Conservation (phyloP, 1,284 basidiomycete genomes). For the Kalmanozyma brasiliensis region DNA sequence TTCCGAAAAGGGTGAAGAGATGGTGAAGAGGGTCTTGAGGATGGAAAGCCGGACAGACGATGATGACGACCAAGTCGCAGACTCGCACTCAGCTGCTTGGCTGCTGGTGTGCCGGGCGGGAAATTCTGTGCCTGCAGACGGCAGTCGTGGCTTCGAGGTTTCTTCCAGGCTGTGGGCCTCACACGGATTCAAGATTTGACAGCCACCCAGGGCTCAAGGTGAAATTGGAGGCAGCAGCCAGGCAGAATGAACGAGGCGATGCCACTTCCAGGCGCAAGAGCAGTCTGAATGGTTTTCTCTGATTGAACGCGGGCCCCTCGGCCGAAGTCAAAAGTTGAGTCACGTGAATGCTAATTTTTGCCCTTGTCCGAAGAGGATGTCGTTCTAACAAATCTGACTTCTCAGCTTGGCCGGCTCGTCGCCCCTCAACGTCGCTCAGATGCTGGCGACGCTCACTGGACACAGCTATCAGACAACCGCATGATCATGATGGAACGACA, state of each 20-base stretch:
- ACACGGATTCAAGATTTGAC: too few species aligned
- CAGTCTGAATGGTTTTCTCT: constrained; percentile 1
- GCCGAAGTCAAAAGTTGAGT: neutral
- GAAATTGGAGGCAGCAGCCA: constrained; percentile 1
- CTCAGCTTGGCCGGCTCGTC: too few species aligned
- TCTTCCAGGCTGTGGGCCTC: too few species aligned
- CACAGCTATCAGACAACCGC: too few species aligned
- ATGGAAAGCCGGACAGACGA: constrained; percentile 16
- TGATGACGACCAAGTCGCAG: constrained; percentile 24
- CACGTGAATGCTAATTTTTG: neutral
- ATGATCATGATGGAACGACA: too few species aligned
- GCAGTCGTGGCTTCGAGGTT: constrained; percentile 6
- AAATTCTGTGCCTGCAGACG: constrained; percentile 13
- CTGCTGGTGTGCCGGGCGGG: constrained; percentile 6
- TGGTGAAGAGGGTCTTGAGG: constrained; percentile 41
- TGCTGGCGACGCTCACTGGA: too few species aligned
- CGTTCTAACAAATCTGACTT: constrained; percentile 1
- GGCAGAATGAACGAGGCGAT: too few species aligned
- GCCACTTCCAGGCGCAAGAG: neutral
- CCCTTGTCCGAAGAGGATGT: too few species aligned
- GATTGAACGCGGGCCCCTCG: neutral
- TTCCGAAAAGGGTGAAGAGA: constrained; percentile 11
- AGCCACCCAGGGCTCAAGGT: too few species aligned
- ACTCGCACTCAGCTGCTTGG: neutral
- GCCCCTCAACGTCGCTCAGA: too few species aligned